Percentiles rank a stretch among this genome's conserved stretches.
Conservation (phyloP, 768 basidiomycete species). For the Rhodosporidiobolus sp. region DNA sequence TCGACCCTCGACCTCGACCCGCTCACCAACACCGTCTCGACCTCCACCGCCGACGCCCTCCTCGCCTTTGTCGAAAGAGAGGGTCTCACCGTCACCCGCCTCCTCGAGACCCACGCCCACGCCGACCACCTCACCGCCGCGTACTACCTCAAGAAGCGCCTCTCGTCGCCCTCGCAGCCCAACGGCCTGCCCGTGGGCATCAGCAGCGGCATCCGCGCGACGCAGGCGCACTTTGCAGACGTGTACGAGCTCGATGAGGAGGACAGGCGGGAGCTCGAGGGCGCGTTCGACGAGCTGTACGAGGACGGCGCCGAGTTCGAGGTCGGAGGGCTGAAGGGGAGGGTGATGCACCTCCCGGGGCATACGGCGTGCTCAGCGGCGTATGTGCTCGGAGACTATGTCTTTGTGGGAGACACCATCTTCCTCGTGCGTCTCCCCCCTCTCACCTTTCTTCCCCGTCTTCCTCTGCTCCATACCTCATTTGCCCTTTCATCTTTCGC, state of each 20-base stretch:
- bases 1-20: slow-evolving; percentile 44
- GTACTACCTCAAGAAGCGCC: slow-evolving; percentile 10
- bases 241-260: slow-evolving; percentile 30
- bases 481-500: background rate
- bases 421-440: slow-evolving; percentile 25
- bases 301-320: slow-evolving; percentile 41
- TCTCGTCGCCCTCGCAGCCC: background rate
- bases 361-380: slow-evolving; percentile 41
- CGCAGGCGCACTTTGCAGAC: slow-evolving; percentile 38
- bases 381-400: slow-evolving; percentile 36
- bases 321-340: slow-evolving; percentile 34
- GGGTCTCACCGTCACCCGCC: slow-evolving; percentile 28
- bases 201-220: slow-evolving; percentile 37
- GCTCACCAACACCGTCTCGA: slow-evolving; percentile 28
- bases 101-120: slow-evolving; percentile 47
- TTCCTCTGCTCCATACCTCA: too few species aligned
- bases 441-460: background rate
- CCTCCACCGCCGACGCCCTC: slow-evolving; percentile 36
- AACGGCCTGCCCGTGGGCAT: slow-evolving; percentile 33
- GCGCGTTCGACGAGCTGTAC: slow-evolving; percentile 43
- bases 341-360: slow-evolving; percentile 42
- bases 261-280: slow-evolving; percentile 24
- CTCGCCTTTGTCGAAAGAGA: slow-evolving; percentile 33
- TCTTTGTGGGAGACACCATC: slow-evolving; percentile 45
- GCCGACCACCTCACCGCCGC: slow-evolving; percentile 45